Base-by-base conservation (phyloP, 306 rosid genomes). In the Gleditsia sinensis region DNA sequence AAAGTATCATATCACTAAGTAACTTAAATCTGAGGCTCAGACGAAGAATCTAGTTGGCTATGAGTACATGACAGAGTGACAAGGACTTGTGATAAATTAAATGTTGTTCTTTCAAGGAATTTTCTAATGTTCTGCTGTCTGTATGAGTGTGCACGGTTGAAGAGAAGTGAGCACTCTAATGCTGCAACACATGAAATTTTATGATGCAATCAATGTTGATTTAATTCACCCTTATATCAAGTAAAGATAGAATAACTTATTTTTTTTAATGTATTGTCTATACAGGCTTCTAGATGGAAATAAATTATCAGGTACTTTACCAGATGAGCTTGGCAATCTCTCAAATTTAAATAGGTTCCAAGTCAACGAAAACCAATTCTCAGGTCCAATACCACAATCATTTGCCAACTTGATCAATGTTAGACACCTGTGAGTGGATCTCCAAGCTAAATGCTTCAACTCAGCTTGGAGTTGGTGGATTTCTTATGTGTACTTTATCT, bases 311-410 rank as follows among this genome's bases (percentile, higher is more conserved):
- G 92, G 92, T 58, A 69, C 86, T 50, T 79, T 85, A 71, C 90
- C 92, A 1, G 80, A 79, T 30, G 92, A 88, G 80, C 92, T 88
- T 24, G 89, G 92, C 53, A 72, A 83, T 71, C 92, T 88, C 51
- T 10, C 57, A n/a, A 53, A 81, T n/a, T 56, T 88, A 74, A 58
- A 19, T 58, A 80, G 92, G 61, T 4, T 88, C 71, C 92, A 85
- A 65, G 72, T 85, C 0, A 90, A 88, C 21, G 30, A 76, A 76
- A 88, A 88, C 76, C 85, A 72, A 37, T 27, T 88, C 34, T 88
- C 90, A 20, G 90, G 92, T 69, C 76, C 80, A 40, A 72, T 88
- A 10, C 90, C 92, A 23, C 80, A 40, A 57, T 85, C 88, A 51
- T 83, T 88, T 75, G 80, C 88, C 43, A 83, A 81, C 64, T 30